A percentile compares a stretch with the other conserved stretches of the same genome.
These are phyloP conservation scores for Metarhizium anisopliae DNA, from an alignment of 2,329 filamentous ascomycete species.

Conservation along the genomic window DNA sequence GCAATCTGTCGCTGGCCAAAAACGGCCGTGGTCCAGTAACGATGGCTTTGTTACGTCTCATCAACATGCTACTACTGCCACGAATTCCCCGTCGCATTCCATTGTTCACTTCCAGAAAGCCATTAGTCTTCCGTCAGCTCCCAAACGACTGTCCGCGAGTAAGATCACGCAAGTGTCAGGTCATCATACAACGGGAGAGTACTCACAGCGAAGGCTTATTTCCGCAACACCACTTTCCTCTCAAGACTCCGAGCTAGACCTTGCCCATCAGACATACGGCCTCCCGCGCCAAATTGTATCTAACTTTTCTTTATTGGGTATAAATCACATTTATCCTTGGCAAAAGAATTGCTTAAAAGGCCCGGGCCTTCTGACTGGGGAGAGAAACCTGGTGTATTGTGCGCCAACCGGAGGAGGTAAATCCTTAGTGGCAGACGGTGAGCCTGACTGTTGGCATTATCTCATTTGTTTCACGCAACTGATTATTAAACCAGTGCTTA, in stretches of 20 bases:
- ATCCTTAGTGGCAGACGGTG: constrained; percentile 58
- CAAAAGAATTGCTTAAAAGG: constrained; percentile 66
- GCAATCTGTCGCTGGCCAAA: constrained; percentile 37
- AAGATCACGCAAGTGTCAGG: constrained; percentile 30
- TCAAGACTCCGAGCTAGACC: constrained; percentile 46
- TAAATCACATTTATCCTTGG: constrained; percentile 69
- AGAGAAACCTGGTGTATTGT: constrained; percentile 67
- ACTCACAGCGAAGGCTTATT: constrained; percentile 45
- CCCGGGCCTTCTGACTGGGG: constrained; percentile 54
- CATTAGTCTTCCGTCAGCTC: constrained; percentile 20
- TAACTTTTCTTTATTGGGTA: constrained; percentile 59
- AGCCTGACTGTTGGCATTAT: constrained; percentile 12
- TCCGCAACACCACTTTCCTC: constrained; percentile 44
- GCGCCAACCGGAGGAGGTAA: constrained; percentile 73
- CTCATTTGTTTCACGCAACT: not conserved
- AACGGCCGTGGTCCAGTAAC: constrained; percentile 28
- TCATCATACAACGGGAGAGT: constrained; percentile 33
- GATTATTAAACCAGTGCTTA: constrained; percentile 41
- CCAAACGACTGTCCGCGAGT: constrained; percentile 30
- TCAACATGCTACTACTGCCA: not conserved
- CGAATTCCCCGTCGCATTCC: constrained; percentile 1
- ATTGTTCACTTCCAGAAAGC: constrained; percentile 24
- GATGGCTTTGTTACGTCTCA: not conserved
- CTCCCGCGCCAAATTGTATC: constrained; percentile 50
- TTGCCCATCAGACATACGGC: constrained; percentile 55